Conservation (phyloP, 441 rosid species). For the Theobroma grandiflorum region DNA sequence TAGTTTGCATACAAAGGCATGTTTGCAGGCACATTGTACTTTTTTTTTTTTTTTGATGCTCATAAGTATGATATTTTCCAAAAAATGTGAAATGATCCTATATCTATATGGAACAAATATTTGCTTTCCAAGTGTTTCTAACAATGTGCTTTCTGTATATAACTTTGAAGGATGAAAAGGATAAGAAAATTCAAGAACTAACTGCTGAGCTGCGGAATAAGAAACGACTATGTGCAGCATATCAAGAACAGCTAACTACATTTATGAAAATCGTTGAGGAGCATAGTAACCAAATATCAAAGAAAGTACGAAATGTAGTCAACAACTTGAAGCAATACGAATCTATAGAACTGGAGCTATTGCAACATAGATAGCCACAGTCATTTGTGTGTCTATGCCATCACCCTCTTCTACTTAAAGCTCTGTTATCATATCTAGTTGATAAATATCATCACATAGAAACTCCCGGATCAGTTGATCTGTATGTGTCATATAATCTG, state of each 20-base stretch:
- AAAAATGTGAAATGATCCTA: neutral
- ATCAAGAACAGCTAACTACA: slow-evolving; percentile 74
- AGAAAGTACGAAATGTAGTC: slow-evolving; percentile 69
- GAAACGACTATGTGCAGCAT: slow-evolving; percentile 81
- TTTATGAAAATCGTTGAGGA: slow-evolving; percentile 81
- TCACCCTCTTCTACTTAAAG: neutral
- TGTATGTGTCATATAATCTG: neutral
- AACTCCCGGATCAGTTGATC: neutral
- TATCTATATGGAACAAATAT: neutral
- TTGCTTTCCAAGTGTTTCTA: neutral
- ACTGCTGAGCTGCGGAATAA: slow-evolving; percentile 76
- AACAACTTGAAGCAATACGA: slow-evolving; percentile 74
- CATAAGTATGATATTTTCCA: neutral
- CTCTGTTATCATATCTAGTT: neutral
- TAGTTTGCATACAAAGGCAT: neutral
- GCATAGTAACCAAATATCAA: slow-evolving; percentile 61
- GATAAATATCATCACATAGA: neutral
- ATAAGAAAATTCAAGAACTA: slow-evolving; percentile 83
- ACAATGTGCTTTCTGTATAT: slow-evolving; percentile 14
- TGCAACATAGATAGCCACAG: slow-evolving; percentile 46
- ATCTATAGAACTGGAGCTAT: slow-evolving; percentile 54
- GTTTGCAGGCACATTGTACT: neutral
- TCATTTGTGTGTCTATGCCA: slow-evolving; percentile 11
- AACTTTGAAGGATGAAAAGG: slow-evolving; percentile 70
- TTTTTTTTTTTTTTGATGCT: neutral